Evolutionary conservation across 345 rosid species (phyloP), one percentile per base, ranked within the genome.

Genomic region (Litchi chinensis): DNA sequence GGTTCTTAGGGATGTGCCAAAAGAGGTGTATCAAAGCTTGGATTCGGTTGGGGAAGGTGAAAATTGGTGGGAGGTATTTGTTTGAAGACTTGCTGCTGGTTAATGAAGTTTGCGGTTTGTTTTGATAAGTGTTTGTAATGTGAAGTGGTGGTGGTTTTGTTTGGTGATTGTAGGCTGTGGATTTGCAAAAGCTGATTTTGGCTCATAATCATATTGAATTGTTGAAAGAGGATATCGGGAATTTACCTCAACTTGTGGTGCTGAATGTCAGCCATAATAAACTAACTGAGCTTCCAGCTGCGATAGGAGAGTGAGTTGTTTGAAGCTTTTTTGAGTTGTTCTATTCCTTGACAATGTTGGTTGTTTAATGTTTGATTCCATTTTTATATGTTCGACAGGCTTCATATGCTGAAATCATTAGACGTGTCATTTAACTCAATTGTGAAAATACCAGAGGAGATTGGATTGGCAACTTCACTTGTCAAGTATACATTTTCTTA

Each of bases 31-130:
- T 76, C 86, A 79, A 77, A 85, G 76, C 75, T 76, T 85, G 63
- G 95, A 93, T 59, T 80, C 93, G 0, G 88, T 79, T 8, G 93
- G 96, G 24, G 95, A 91, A 59, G 95, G 90, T 19, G 97, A 91
- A 71, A 95, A 93, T 76, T 95, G 99, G 96, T 93, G 99, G 98
- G 99, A 95, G 99, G 99, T 95, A 82, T 62, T n/a, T 21, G 13
- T 60, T 21, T 60, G 8, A 22, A 21, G 22, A 6, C 48, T 81
- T 64, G 37, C 32, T 28, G n/a, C 18, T 68, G 8, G 16, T 4
- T 18, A 68, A 70, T n/a, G 28, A 60, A 57, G 56, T 48, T 48
- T 71, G 74, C 71, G 26, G 67, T 67, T 15, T 3, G 54, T 32
- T 44, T 40, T 24, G 32, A 40, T 8, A 21, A 5, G 5, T 40